Percentiles rank a stretch among this genome's conserved stretches.
These are phyloP conservation scores for Chaetomiaceae sp. DNA, from an alignment of 2,329 filamentous ascomycete genomes.

Conservation along the genomic window DNA sequence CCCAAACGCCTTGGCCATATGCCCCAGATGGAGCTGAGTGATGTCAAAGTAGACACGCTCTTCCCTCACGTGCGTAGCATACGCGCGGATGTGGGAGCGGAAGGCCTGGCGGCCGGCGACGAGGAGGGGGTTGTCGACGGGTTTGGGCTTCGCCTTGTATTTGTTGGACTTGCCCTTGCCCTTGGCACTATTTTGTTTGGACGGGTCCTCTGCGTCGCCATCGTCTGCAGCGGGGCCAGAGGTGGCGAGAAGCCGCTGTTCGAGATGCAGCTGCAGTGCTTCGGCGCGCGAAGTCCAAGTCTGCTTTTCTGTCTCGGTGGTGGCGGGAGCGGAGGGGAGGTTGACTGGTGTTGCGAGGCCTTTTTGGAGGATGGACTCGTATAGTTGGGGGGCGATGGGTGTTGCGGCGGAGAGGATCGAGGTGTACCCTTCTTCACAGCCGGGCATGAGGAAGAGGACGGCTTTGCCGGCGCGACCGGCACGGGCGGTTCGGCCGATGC, in stretches of 20 bases:
- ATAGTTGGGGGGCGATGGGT: conserved; percentile 47
- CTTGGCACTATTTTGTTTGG: conserved; percentile 13
- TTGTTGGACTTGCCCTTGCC: conserved; percentile 19
- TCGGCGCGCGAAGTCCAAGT: conserved; percentile 46
- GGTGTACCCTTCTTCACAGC: conserved; percentile 88
- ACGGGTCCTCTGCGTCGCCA: conserved; percentile 10
- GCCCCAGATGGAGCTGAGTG: conserved; percentile 82
- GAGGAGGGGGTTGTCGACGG: conserved; percentile 57
- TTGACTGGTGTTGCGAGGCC: conserved; percentile 59
- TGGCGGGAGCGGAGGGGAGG: conserved; percentile 51
- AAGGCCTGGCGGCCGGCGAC: conserved; percentile 81
- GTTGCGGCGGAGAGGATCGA: conserved; percentile 57
- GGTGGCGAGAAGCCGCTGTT: conserved; percentile 50
- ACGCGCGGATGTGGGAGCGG: conserved; percentile 88
- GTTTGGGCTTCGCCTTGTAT: conserved; percentile 27
- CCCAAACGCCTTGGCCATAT: conserved; percentile 90
- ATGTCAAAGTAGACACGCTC: conserved; percentile 90
- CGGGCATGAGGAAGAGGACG: conserved; percentile 83
- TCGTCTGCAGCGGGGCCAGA: conserved; percentile 10
- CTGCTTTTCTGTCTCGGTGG: conserved; percentile 54
- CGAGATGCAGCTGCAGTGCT: conserved; percentile 55
- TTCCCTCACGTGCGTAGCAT: conserved; percentile 84
- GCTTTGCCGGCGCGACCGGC: conserved; percentile 85
- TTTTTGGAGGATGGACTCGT: conserved; percentile 57
- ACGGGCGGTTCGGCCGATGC: conserved; percentile 90